A percentile compares a stretch with the other conserved stretches of the same genome.
Evolutionary conservation across 495 filamentous ascomycete genomes (phyloP).

Genomic region (Penicillium flavigenum): DNA sequence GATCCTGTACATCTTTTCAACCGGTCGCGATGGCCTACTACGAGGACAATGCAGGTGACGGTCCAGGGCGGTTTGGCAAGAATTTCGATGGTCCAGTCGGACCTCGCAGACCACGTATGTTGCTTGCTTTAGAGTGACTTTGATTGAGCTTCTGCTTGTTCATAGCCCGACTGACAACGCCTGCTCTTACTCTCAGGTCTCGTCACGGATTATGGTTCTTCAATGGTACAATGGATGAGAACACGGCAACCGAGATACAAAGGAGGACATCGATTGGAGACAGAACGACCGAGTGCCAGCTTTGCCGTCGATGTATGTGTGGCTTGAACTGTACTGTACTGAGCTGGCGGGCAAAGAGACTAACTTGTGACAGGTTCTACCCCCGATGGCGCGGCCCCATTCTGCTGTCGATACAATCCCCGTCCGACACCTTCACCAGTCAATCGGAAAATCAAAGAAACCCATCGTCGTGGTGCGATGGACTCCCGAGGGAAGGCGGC

Average conservation of each 20-base stretch:
- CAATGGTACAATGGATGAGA: slow-evolving; percentile 90
- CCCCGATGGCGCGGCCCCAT: slow-evolving; percentile 69
- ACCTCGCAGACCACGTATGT: slow-evolving; percentile 47
- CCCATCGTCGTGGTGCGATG: slow-evolving; percentile 96
- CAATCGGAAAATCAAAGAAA: slow-evolving; percentile 95
- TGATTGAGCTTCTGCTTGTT: not conserved
- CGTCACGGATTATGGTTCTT: slow-evolving; percentile 94
- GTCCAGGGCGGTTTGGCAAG: slow-evolving; percentile 37
- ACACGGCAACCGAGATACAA: slow-evolving; percentile 75
- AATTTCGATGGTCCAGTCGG: slow-evolving; percentile 41
- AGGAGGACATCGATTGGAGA: slow-evolving; percentile 63
- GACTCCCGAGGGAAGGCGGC: slow-evolving; percentile 90
- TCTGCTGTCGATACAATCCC: slow-evolving; percentile 81
- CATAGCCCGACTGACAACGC: slow-evolving; percentile 9
- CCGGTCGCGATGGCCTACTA: slow-evolving; percentile 41
- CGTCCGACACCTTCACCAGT: slow-evolving; percentile 87
- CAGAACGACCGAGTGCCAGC: slow-evolving; percentile 79
- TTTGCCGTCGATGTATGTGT: slow-evolving; percentile 83
- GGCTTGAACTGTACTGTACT: not conserved
- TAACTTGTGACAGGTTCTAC: slow-evolving; percentile 67
- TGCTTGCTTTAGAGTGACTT: not conserved
- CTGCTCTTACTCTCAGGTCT: slow-evolving; percentile 43
- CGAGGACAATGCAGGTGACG: slow-evolving; percentile 43
- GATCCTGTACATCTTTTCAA: slow-evolving; percentile 1
- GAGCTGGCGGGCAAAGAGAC: slow-evolving; percentile 11